phyloP scores from a whole-genome alignment of 1,284 basidiomycete species.

The Cryptococcus sp. region DNA sequence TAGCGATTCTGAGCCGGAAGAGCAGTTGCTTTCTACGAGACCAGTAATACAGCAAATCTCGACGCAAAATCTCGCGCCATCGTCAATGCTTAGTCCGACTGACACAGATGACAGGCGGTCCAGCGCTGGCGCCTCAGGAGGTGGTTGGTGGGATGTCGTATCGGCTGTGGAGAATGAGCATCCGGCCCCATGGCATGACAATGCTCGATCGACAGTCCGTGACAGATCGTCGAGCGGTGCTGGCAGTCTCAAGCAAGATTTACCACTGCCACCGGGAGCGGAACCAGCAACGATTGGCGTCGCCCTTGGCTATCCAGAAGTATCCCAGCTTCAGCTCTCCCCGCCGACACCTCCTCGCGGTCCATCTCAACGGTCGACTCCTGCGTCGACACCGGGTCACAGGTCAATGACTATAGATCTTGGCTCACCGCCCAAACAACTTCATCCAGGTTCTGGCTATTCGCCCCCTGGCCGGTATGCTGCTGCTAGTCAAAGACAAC shows the following conservation, averaged over 20 bases:
- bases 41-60: slow-evolving; percentile 1
- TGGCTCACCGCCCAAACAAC: too few species aligned
- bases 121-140: slow-evolving; percentile 11
- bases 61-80: slow-evolving; percentile 14
- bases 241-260: slow-evolving; percentile 1
- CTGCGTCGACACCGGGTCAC: slow-evolving; percentile 2
- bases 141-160: slow-evolving; percentile 46
- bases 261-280: slow-evolving; percentile 33
- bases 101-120: slow-evolving; percentile 12
- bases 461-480: not conserved
- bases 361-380: not conserved
- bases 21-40: not conserved
- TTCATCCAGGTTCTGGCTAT: not conserved
- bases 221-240: slow-evolving; percentile 9
- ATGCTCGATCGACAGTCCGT: not conserved
- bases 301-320: slow-evolving; percentile 1
- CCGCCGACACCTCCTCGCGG: slow-evolving; percentile 5
- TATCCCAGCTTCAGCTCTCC: slow-evolving; percentile 4
- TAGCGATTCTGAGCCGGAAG: slow-evolving; percentile 18
- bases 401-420: slow-evolving; percentile 1
- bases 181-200: slow-evolving; percentile 24
- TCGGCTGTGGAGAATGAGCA: slow-evolving; percentile 29
- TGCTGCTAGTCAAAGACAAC: not conserved
- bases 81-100: slow-evolving; percentile 17
- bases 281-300: slow-evolving; percentile 21